These are phyloP conservation scores for Lentinula boryana DNA, from an alignment of 768 basidiomycete species.

Conservation along the genomic window DNA sequence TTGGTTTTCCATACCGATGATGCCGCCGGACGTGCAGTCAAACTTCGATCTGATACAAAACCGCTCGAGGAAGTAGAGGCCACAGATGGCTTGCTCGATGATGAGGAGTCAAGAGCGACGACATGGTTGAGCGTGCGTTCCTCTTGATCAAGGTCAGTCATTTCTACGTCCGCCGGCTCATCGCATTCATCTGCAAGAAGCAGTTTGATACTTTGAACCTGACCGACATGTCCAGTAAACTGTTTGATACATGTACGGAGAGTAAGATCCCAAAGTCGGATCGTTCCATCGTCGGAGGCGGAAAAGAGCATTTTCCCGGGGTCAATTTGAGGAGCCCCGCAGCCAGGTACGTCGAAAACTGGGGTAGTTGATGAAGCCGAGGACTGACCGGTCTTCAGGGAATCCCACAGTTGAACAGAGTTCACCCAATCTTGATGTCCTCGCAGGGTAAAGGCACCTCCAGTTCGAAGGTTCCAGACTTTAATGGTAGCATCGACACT, in stretches of 20 bases:
- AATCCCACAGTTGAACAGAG: slow-evolving; percentile 89
- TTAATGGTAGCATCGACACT: slow-evolving; percentile 93
- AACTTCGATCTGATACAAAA: background rate
- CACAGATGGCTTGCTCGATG: background rate
- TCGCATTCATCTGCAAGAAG: slow-evolving; percentile 58
- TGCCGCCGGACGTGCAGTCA: background rate
- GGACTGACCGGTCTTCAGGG: slow-evolving; percentile 24
- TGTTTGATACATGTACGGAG: slow-evolving; percentile 73
- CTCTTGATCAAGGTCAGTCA: slow-evolving; percentile 12
- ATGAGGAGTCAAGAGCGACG: background rate
- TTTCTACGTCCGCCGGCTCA: slow-evolving; percentile 19
- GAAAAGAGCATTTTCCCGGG: slow-evolving; percentile 96
- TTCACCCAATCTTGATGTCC: slow-evolving; percentile 98
- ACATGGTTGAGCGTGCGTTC: slow-evolving; percentile 11
- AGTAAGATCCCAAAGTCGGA: slow-evolving; percentile 91
- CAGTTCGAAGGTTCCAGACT: slow-evolving; percentile 90
- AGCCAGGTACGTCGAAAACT: slow-evolving; percentile 28
- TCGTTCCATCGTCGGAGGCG: slow-evolving; percentile 90
- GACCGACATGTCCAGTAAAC: slow-evolving; percentile 87
- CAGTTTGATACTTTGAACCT: slow-evolving; percentile 88
- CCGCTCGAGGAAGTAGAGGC: background rate
- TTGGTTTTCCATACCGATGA: slow-evolving; percentile 25
- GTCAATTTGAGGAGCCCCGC: slow-evolving; percentile 49
- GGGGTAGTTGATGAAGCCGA: slow-evolving; percentile 23
- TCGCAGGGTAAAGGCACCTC: slow-evolving; percentile 85